These are phyloP conservation scores for Spatholobus suberectus DNA, from an alignment of 306 rosid species.

Conservation along the genomic window DNA sequence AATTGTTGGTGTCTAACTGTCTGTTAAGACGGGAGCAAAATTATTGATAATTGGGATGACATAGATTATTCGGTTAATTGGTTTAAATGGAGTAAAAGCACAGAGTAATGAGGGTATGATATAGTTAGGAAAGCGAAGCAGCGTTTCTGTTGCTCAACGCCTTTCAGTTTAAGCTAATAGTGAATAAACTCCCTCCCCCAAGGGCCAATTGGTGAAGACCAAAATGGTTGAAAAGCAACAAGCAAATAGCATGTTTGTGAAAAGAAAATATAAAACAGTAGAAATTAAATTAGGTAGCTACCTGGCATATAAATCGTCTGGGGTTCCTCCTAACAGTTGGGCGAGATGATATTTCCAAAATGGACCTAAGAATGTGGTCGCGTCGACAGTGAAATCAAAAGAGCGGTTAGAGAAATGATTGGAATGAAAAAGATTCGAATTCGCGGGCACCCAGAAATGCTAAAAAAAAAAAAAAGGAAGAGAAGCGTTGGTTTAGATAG, in stretches of 20 bases:
- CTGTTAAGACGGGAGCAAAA: neutral
- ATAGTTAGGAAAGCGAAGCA: neutral
- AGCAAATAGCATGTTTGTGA: neutral
- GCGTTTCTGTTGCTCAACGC: neutral
- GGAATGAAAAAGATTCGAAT: constrained; percentile 23
- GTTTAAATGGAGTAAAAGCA: no score
- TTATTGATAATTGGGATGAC: constrained; percentile 2
- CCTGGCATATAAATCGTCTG: constrained; percentile 64
- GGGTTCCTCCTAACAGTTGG: constrained; percentile 60
- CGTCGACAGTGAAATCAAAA: constrained; percentile 13
- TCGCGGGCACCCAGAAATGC: neutral
- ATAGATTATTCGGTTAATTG: no score
- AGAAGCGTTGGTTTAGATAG: neutral
- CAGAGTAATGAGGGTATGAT: no score
- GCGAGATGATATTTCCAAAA: constrained; percentile 70
- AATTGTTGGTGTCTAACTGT: neutral
- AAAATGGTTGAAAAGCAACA: neutral
- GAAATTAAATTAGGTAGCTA: constrained; percentile 4
- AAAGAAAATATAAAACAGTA: neutral
- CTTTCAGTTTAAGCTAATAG: neutral
- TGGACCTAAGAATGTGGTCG: constrained; percentile 59
- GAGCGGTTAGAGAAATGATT: neutral
- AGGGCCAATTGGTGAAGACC: neutral
- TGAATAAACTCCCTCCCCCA: no score
- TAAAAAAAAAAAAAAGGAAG: neutral